These are phyloP conservation scores for Eucalyptus melliodora DNA, from an alignment of 345 rosid species.

Conservation along the genomic window DNA sequence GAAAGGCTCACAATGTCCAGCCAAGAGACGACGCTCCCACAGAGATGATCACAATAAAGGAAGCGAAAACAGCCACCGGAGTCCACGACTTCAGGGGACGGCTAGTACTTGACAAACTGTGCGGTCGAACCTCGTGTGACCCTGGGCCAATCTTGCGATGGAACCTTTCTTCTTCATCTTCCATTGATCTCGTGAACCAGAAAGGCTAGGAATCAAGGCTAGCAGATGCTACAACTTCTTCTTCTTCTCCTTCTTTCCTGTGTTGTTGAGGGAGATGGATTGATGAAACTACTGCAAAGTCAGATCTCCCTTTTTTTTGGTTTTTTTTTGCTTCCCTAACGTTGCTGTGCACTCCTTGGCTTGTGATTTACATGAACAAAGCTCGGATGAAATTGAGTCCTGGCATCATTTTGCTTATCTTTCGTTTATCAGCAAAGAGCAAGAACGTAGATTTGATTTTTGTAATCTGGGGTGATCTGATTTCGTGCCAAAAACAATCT, in stretches of 20 bases:
- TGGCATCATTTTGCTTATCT: neutral
- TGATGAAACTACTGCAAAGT: neutral
- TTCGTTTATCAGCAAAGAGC: neutral
- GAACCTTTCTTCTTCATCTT: neutral
- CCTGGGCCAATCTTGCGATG: neutral
- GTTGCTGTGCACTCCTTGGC: neutral
- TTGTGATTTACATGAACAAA: neutral
- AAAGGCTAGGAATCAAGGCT: neutral
- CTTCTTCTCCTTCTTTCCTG: neutral
- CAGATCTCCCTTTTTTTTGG: neutral
- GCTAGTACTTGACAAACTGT: neutral
- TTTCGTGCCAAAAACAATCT: neutral
- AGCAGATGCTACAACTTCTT: neutral
- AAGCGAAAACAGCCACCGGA: neutral
- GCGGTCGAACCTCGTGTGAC: neutral
- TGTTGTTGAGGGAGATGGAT: neutral
- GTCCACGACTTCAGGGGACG: neutral
- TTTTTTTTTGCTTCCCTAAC: neutral
- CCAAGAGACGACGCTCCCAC: neutral
- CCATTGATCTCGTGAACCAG: neutral
- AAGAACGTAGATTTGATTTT: neutral
- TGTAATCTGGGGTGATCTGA: neutral
- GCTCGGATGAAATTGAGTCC: neutral
- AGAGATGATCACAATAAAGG: neutral
- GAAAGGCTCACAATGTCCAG: neutral